Percentiles rank a stretch among this genome's conserved stretches.
Conservation (phyloP, 164 flowering plant genomes). For the Platanus orientalis region DNA sequence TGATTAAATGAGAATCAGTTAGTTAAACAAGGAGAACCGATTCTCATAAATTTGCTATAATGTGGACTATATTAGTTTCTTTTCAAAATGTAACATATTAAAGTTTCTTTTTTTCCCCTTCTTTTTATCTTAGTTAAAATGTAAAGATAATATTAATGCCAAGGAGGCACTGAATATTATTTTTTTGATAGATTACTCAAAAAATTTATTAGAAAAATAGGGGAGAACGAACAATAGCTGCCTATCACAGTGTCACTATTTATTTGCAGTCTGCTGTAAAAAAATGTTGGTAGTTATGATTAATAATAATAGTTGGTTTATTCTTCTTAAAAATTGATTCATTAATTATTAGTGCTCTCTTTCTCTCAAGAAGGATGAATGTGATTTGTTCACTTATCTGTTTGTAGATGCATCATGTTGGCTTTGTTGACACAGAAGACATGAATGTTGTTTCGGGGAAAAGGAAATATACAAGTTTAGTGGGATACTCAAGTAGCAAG, state of each 20-base stretch:
- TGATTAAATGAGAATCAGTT: no score
- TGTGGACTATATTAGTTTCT: no score
- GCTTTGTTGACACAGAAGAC: slow-evolving; percentile 94
- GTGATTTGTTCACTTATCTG: slow-evolving; percentile 1
- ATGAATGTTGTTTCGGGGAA: slow-evolving; percentile 82
- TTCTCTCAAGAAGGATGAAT: neutral
- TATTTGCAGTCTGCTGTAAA: neutral
- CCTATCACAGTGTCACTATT: neutral
- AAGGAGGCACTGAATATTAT: no score
- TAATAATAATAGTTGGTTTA: neutral
- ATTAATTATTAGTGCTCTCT: neutral
- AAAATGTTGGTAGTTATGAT: neutral
- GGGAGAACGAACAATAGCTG: no score
- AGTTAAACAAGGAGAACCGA: no score
- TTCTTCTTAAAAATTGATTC: neutral
- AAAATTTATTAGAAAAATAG: no score
- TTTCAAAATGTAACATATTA: no score
- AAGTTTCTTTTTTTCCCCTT: no score
- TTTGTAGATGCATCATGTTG: slow-evolving; percentile 79
- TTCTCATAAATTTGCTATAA: no score
- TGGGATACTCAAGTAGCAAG: slow-evolving; percentile 88
- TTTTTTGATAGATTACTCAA: no score
- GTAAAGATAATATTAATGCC: no score
- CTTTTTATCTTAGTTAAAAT: no score
- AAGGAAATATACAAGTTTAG: slow-evolving; percentile 68